These are phyloP conservation scores for Teratosphaeria gauchensis DNA, from an alignment of 2,329 filamentous ascomycete species.

Conservation along the genomic window DNA sequence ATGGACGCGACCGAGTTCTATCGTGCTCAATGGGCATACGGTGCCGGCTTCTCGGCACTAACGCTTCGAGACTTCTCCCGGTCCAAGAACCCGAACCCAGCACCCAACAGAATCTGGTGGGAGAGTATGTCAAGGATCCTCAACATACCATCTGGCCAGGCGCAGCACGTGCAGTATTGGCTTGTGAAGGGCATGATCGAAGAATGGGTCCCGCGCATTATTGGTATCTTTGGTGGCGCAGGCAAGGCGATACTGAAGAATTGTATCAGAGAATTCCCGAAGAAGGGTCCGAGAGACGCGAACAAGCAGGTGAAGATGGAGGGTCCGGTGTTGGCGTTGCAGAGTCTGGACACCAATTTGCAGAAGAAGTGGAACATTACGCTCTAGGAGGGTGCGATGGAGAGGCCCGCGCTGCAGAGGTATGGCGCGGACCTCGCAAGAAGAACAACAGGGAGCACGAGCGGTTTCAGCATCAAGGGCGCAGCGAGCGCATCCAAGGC, in stretches of 20 bases:
- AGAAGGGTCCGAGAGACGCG: constrained; percentile 4
- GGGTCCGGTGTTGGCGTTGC: constrained; percentile 3
- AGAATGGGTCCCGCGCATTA: constrained; percentile 63
- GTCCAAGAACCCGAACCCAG: constrained; percentile 59
- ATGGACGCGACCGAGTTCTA: constrained; percentile 24
- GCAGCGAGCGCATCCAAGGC: not conserved
- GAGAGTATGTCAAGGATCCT: constrained; percentile 63
- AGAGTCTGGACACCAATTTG: constrained; percentile 3
- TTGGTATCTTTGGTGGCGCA: constrained; percentile 70
- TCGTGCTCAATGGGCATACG: constrained; percentile 74
- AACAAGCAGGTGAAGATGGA: not conserved
- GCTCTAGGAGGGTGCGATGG: constrained; percentile 3
- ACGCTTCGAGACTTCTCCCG: constrained; percentile 73
- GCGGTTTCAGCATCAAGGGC: not conserved
- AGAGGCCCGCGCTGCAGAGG: not conserved
- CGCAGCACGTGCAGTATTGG: constrained; percentile 38
- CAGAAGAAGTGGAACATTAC: constrained; percentile 2
- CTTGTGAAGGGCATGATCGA: constrained; percentile 45
- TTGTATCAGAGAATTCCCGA: constrained; percentile 9
- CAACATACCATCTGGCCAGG: constrained; percentile 54
- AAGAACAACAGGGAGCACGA: not conserved
- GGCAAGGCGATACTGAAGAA: constrained; percentile 58
- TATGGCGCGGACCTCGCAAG: not conserved
- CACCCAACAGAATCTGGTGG: constrained; percentile 77
- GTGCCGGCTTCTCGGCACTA: constrained; percentile 73